Conservation (phyloP, 2,329 filamentous ascomycete species). For the Chaetothyriales sp. region DNA sequence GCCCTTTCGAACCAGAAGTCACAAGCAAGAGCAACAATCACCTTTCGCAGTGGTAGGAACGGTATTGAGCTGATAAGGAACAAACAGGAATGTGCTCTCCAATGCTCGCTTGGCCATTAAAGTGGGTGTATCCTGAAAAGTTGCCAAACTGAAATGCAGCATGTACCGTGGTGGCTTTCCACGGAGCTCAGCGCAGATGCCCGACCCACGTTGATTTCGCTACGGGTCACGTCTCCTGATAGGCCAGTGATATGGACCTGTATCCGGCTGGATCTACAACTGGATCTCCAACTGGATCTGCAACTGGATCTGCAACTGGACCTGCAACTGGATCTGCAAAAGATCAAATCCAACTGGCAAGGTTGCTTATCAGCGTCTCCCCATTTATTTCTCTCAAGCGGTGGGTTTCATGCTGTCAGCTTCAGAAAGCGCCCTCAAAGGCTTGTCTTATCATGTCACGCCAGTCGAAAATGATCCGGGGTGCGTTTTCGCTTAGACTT, state of each 20-base stretch:
- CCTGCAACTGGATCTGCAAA: no score
- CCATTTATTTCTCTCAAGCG: background rate
- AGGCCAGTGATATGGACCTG: background rate
- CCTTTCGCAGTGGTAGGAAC: no score
- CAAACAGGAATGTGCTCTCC: background rate
- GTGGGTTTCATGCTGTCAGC: background rate
- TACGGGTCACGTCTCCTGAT: background rate
- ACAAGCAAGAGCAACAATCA: no score
- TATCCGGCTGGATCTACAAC: no score
- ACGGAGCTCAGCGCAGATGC: background rate
- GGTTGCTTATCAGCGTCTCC: background rate
- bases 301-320: no score
- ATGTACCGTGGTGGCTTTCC: background rate
- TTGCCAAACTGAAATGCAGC: no score
- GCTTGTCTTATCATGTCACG: background rate
- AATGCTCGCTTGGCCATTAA: background rate
- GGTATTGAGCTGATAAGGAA: background rate
- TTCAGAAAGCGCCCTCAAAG: background rate
- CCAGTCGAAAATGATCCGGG: background rate
- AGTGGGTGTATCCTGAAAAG: background rate
- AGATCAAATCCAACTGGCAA: background rate
- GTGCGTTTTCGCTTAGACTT: background rate
- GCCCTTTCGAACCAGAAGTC: background rate
- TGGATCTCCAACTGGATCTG: no score
- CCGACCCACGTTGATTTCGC: no score